Evolutionary conservation across 495 filamentous ascomycete genomes (phyloP).

Genomic region (Penicillium robsamsonii): DNA sequence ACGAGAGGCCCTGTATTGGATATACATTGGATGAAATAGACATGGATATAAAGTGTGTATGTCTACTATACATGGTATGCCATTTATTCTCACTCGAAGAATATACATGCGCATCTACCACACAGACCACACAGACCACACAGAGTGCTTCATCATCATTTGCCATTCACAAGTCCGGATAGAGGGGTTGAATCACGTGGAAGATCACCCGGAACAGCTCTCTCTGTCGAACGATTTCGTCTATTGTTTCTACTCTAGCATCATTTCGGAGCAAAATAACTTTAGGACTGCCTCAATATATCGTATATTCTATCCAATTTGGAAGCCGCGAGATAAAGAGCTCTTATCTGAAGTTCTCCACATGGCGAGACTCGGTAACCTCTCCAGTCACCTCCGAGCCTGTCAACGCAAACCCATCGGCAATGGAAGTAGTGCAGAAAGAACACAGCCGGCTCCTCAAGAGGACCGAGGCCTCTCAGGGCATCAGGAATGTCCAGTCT

Average conservation of each 20-base stretch:
- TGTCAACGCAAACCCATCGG: constrained; percentile 6
- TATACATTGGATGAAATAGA: too few species aligned
- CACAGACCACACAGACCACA: too few species aligned
- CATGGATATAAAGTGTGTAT: too few species aligned
- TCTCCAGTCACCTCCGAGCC: constrained; percentile 21
- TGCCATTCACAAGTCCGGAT: not conserved
- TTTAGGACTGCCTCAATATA: not conserved
- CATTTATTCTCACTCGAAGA: too few species aligned
- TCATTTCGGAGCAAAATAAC: not conserved
- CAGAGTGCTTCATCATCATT: too few species aligned
- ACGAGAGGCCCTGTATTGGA: too few species aligned
- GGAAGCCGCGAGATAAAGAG: not conserved
- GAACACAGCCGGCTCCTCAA: constrained; percentile 70
- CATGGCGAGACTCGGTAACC: constrained; percentile 29
- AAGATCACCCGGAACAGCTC: not conserved
- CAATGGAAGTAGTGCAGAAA: constrained; percentile 70
- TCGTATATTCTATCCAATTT: not conserved
- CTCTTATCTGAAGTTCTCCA: constrained; percentile 2
- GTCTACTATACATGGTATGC: too few species aligned
- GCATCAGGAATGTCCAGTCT: constrained; percentile 72
- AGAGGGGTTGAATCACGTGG: constrained; percentile 3
- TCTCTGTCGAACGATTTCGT: not conserved
- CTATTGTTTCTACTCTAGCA: not conserved
- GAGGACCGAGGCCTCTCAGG: constrained; percentile 64
- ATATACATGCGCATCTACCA: too few species aligned